A percentile compares a stretch with the other conserved stretches of the same genome.
phyloP scores from a whole-genome alignment of 2,329 filamentous ascomycete genomes.

The Domatiomyces globalis region DNA sequence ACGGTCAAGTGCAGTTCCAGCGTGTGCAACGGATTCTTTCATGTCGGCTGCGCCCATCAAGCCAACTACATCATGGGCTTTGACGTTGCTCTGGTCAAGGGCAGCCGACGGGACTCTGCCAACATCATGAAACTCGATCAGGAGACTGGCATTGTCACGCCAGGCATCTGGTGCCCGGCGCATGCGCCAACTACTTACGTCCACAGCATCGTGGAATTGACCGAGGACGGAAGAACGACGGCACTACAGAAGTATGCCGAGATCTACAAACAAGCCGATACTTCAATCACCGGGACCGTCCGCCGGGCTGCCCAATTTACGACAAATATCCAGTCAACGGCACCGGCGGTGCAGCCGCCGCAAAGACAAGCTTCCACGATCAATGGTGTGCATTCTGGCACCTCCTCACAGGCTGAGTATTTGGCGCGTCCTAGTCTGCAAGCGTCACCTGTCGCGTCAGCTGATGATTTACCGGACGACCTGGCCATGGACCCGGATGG shows the following conservation, averaged over 20 bases:
- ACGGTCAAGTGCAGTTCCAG: constrained; percentile 64
- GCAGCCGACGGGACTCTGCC: constrained; percentile 66
- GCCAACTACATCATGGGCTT: constrained; percentile 75
- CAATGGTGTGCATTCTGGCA: constrained; percentile 21
- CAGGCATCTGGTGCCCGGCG: constrained; percentile 81
- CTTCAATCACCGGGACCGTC: constrained; percentile 77
- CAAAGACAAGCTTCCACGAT: constrained; percentile 46
- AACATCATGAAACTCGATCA: constrained; percentile 66
- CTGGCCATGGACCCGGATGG: constrained; percentile 9
- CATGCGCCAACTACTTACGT: constrained; percentile 51
- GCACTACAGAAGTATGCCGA: constrained; percentile 76
- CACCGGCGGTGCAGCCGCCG: constrained; percentile 21
- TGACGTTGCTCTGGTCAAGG: constrained; percentile 79
- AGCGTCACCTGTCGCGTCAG: constrained; percentile 5
- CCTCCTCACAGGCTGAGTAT: constrained; percentile 5
- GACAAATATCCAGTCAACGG: constrained; percentile 24
- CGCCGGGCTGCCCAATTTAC: constrained; percentile 67
- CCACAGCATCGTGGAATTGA: constrained; percentile 64
- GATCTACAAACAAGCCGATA: constrained; percentile 88
- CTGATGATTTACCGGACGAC: constrained; percentile 8
- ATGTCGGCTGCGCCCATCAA: constrained; percentile 81
- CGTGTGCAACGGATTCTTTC: constrained; percentile 44
- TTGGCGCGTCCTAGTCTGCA: constrained; percentile 18
- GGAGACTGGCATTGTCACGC: constrained; percentile 71
- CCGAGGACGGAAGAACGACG: constrained; percentile 51